These are phyloP conservation scores for Cercospora berteroae DNA, from an alignment of 2,329 filamentous ascomycete genomes.

Conservation along the genomic window DNA sequence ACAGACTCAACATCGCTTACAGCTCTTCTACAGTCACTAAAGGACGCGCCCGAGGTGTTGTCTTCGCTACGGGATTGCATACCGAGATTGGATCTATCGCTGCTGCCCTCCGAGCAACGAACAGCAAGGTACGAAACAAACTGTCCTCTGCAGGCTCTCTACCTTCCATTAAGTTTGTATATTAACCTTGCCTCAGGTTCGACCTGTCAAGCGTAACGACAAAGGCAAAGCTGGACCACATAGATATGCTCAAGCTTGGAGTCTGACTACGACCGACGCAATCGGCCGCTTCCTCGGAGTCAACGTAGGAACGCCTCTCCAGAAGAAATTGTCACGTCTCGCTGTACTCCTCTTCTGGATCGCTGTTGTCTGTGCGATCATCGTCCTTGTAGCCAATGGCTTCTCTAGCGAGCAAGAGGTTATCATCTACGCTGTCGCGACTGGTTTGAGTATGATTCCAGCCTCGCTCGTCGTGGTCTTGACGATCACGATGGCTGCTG, in stretches of 20 bases:
- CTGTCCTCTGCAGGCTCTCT: background rate
- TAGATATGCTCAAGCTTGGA: slow-evolving; percentile 48
- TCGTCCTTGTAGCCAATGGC: slow-evolving; percentile 63
- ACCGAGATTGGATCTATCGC: slow-evolving; percentile 76
- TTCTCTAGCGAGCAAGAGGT: slow-evolving; percentile 54
- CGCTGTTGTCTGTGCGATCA: slow-evolving; percentile 66
- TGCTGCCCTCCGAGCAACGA: slow-evolving; percentile 62
- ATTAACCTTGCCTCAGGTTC: background rate
- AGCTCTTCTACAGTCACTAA: slow-evolving; percentile 68
- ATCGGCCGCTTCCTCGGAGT: slow-evolving; percentile 64
- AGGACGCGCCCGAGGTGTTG: slow-evolving; percentile 66
- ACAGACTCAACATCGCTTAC: slow-evolving; percentile 68
- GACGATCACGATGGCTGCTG: slow-evolving; percentile 49
- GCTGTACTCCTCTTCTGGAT: slow-evolving; percentile 75
- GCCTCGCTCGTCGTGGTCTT: slow-evolving; percentile 46
- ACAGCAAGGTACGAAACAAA: slow-evolving; percentile 40
- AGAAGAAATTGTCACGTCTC: slow-evolving; percentile 80
- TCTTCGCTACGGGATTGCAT: slow-evolving; percentile 65
- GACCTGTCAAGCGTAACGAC: slow-evolving; percentile 38
- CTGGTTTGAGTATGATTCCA: slow-evolving; percentile 60
- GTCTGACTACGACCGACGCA: slow-evolving; percentile 55
- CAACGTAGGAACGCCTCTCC: slow-evolving; percentile 74
- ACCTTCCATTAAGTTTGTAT: background rate
- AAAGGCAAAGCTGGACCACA: slow-evolving; percentile 35
- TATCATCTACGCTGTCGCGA: slow-evolving; percentile 63